Base-by-base conservation (phyloP, 352 stramenopile species). In the Phytophthora rubi region DNA sequence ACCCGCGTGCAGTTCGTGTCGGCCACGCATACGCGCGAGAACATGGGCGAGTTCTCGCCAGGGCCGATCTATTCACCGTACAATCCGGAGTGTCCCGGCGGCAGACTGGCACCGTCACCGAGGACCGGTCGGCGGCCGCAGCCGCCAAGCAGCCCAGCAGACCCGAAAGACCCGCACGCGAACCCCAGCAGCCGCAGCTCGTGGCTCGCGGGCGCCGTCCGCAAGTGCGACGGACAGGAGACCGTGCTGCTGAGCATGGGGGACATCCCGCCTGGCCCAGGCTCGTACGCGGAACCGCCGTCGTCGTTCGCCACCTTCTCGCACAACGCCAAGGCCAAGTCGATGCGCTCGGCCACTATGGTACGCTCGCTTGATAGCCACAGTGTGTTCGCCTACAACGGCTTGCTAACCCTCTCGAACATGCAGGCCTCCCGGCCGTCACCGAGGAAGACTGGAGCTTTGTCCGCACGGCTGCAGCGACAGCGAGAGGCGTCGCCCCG, bases 11-110 rank as follows among this genome's bases (percentile, higher is more conserved):
- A 93, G 61, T 92, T 92, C 60, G 83, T 94, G 39, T 94, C 88
- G 18, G 61, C 82, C 6, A 85, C 84, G 30, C 88, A 95, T 68
- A 90, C 79, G 13, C 86, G 88, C 26, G 88, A 95, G 54, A 95
- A 95, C 59, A 93, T 95, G 86, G 88, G 83, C 62, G 88, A 94
- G 77, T 95, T 94, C 65, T 95, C 88, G 8, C 88, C 88, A 35
- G 88, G 88, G 2, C 88, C 88, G 23, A 95, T 95, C 70, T 95
- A 95, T 71, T 70, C 76, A 18, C 84, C 86, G 44, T 87, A 84
- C 59, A 91, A 92, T 15, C 88, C 88, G 2, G 78, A 91, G n/a
- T 85, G 73, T 12, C 74, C 86, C 9, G 88, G 88, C 15, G 88
- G 86, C 0, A 72, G 86, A 16, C 64, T 95, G 2, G 88, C 84